Conservation (phyloP, 495 filamentous ascomycete genomes). For the Hypoxylon crocopeplum region DNA sequence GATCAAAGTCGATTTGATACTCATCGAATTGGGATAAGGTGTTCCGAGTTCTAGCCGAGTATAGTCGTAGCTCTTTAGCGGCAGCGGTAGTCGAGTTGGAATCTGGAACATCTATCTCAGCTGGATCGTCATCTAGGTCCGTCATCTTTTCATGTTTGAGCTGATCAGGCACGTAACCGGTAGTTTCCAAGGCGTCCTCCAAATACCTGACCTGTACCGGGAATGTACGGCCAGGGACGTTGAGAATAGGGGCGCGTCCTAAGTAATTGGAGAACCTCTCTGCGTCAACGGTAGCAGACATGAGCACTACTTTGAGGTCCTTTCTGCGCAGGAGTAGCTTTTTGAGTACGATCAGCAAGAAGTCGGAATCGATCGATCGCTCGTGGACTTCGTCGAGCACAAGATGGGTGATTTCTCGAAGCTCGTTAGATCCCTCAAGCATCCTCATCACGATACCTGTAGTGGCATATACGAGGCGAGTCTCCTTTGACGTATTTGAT, state of each 20-base stretch:
- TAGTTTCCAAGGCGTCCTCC: constrained; percentile 88
- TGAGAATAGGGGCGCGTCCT: constrained; percentile 80
- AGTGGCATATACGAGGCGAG: constrained; percentile 84
- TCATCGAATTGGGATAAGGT: constrained; percentile 81
- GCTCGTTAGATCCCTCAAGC: constrained; percentile 85
- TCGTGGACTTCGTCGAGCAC: constrained; percentile 97
- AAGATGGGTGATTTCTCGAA: constrained; percentile 88
- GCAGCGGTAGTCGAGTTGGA: constrained; percentile 56
- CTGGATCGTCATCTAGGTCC: constrained; percentile 63
- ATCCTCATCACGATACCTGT: constrained; percentile 95
- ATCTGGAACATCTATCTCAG: constrained; percentile 53
- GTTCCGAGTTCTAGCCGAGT: constrained; percentile 74
- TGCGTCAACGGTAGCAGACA: constrained; percentile 96
- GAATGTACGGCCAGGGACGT: constrained; percentile 90
- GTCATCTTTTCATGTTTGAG: constrained; percentile 51
- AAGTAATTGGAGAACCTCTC: constrained; percentile 90
- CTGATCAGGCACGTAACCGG: constrained; percentile 69
- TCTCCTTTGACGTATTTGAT: constrained; percentile 79
- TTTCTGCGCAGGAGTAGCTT: constrained; percentile 75
- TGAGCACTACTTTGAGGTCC: constrained; percentile 82
- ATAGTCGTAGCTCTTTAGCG: constrained; percentile 65
- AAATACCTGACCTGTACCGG: constrained; percentile 87
- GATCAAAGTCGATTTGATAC: constrained; percentile 82
- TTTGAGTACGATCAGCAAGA: constrained; percentile 87
- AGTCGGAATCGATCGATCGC: constrained; percentile 93